A percentile compares a stretch with the other conserved stretches of the same genome.
Conservation (phyloP, 176 grass and related monocot genomes). For the Paspalum notatum region DNA sequence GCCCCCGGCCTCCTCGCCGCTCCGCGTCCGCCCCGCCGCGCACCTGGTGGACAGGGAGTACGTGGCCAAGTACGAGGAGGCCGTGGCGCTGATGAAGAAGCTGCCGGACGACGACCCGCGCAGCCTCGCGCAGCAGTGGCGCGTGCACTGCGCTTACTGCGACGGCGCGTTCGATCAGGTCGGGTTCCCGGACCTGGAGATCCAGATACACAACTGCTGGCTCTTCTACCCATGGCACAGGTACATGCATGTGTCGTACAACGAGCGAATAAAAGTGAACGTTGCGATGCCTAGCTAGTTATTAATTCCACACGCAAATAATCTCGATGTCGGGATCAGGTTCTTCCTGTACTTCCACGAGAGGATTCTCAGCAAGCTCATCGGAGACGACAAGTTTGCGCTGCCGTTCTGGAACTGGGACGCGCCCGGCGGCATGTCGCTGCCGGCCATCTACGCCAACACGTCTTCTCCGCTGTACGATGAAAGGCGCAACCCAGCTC, state of each 20-base stretch:
- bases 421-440: conserved; percentile 57
- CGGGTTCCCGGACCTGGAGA: conserved; percentile 54
- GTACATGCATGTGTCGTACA: neutral
- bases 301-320: neutral
- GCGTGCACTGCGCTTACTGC: conserved; percentile 64
- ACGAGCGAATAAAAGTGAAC: neutral
- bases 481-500: conserved; percentile 48
- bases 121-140: conserved; percentile 70
- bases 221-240: conserved; percentile 83
- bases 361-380: conserved; percentile 66
- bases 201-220: conserved; percentile 67
- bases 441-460: conserved; percentile 56
- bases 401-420: conserved; percentile 92
- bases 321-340: neutral
- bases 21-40: conserved; percentile 66
- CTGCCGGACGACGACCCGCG: conserved; percentile 75
- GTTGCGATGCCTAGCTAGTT: neutral
- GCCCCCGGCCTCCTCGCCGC: conserved; percentile 27
- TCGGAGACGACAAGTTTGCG: conserved; percentile 66
- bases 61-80: conserved; percentile 62
- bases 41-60: conserved; percentile 50
- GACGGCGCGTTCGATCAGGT: conserved; percentile 59
- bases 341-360: conserved; percentile 75
- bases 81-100: conserved; percentile 63
- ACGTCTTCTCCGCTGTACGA: conserved; percentile 50